Evolutionary conservation across 352 stramenopile genomes (phyloP).

Genomic region (Phytopythium aichiense): DNA sequence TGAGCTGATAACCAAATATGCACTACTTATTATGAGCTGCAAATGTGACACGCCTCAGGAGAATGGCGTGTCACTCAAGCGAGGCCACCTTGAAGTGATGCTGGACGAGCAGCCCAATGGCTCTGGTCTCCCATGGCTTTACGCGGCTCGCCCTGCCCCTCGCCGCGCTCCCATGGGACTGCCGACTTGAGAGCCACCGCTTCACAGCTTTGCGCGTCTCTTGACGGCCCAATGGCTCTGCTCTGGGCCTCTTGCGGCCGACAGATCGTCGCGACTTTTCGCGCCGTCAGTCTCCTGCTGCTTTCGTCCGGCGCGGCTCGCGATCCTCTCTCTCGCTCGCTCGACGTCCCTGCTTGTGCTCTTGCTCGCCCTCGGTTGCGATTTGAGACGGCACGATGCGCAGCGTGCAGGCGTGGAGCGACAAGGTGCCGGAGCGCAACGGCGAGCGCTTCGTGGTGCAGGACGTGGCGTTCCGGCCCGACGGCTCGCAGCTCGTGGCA

Average conservation of each 20-base stretch:
- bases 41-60: neutral
- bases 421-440: conserved; percentile 86
- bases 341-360: neutral
- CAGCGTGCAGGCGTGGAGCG: conserved; percentile 75
- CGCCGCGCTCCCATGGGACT: too few species aligned
- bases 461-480: conserved; percentile 88
- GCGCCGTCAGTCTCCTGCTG: neutral
- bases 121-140: too few species aligned
- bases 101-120: too few species aligned
- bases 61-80: neutral
- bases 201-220: too few species aligned
- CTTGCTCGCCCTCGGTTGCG: neutral
- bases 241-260: too few species aligned
- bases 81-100: neutral
- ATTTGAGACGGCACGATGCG: conserved; percentile 35
- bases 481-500: conserved; percentile 88
- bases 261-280: conserved; percentile 4
- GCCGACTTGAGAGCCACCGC: too few species aligned
- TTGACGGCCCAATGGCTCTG: too few species aligned
- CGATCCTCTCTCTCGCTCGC: too few species aligned
- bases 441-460: conserved; percentile 83
- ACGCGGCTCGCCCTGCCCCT: too few species aligned
- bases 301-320: too few species aligned
- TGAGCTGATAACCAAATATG: too few species aligned
- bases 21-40: neutral